Evolutionary conservation across 2,329 filamentous ascomycete genomes (phyloP).

Genomic region (Phyllosticta citribraziliensis): DNA sequence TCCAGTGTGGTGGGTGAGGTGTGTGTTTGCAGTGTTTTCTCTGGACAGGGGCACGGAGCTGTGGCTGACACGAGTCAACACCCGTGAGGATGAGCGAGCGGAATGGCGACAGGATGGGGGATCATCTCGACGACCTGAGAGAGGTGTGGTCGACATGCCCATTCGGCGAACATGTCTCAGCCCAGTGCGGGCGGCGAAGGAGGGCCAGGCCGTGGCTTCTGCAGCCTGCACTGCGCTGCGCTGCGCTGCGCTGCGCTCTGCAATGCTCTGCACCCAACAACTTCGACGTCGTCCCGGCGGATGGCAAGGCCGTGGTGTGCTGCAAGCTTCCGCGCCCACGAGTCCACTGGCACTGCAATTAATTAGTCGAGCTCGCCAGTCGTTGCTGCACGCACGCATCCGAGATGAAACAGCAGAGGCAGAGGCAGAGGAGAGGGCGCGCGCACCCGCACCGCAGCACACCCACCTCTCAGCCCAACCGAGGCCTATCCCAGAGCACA

Average conservation of each 20-base stretch:
- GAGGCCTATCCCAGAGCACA: conserved; percentile 9
- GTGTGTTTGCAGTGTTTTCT: background rate
- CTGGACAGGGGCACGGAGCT: background rate
- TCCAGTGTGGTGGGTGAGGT: conserved; percentile 3
- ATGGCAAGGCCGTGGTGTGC: background rate
- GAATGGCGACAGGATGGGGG: background rate
- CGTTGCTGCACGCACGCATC: conserved; percentile 5
- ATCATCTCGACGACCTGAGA: background rate
- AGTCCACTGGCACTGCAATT: background rate
- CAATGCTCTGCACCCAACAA: background rate
- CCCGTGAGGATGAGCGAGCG: background rate
- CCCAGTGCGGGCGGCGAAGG: background rate
- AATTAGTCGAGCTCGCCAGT: background rate
- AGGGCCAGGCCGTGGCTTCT: background rate
- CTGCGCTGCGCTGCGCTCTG: background rate
- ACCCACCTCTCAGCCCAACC: conserved; percentile 7
- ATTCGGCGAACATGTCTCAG: background rate
- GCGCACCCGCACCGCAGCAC: background rate
- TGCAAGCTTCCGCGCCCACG: background rate
- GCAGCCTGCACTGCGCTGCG: background rate
- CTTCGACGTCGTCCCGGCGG: background rate
- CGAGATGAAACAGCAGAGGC: conserved; percentile 7
- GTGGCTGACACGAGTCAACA: background rate
- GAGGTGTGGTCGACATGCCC: background rate
- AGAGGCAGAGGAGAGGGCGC: too few relatives aligned